These are phyloP conservation scores for Uronychia setigera DNA, from an alignment of 73 alveolate genomes.

Conservation along the genomic window DNA sequence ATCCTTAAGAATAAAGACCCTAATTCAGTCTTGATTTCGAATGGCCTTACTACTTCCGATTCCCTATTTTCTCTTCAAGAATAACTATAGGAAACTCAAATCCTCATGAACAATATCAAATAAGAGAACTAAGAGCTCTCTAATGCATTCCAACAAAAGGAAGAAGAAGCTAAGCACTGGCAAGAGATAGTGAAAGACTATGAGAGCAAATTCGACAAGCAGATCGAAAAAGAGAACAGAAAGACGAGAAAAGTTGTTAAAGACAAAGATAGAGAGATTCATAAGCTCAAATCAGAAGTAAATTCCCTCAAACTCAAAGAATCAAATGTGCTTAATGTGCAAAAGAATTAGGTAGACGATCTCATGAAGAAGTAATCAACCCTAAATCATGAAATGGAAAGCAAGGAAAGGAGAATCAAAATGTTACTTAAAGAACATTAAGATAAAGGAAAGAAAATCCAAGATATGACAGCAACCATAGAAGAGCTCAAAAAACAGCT, in stretches of 20 bases:
- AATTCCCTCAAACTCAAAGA: neutral
- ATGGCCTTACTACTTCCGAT: conserved; percentile 42
- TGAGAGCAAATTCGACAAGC: neutral
- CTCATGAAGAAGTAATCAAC: neutral
- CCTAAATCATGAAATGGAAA: neutral
- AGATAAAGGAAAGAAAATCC: neutral
- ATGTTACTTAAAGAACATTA: neutral
- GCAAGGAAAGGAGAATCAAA: neutral
- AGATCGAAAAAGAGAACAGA: neutral
- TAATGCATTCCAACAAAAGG: conserved; percentile 25
- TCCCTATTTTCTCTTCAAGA: conserved; percentile 32
- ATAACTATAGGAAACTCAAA: conserved; percentile 31
- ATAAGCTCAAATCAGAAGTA: conserved; percentile 15
- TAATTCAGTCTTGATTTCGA: neutral
- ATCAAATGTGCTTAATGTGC: neutral
- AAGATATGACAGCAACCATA: conserved; percentile 1
- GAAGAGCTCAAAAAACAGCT: conserved; percentile 20
- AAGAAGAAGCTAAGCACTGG: conserved; percentile 39
- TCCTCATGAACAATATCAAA: conserved; percentile 16
- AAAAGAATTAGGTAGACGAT: neutral
- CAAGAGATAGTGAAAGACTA: conserved; percentile 10
- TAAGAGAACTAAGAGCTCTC: conserved; percentile 51
- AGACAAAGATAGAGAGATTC: conserved; percentile 21
- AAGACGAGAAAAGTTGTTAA: neutral
- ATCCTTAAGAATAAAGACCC: conserved; percentile 59